These are phyloP conservation scores for Penicillium soppii DNA, from an alignment of 495 filamentous ascomycete genomes.

Conservation along the genomic window DNA sequence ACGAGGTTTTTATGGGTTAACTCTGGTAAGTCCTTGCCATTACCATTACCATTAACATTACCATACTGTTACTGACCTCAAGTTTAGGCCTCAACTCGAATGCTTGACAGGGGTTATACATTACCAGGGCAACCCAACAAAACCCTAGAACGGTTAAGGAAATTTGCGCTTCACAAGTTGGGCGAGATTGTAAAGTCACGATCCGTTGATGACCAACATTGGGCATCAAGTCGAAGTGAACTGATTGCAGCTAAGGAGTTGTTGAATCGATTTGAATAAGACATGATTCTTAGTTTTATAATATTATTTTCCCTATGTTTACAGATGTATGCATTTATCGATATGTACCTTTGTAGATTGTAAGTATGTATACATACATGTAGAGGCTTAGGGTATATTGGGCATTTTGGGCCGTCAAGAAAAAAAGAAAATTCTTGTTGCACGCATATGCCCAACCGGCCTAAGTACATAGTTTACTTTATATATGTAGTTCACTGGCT, in stretches of 20 bases:
- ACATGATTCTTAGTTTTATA: neutral
- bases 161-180: slow-evolving; percentile 70
- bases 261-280: slow-evolving; percentile 45
- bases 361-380: neutral
- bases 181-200: slow-evolving; percentile 69
- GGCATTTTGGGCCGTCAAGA: slow-evolving; percentile 21
- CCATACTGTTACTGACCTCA: neutral
- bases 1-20: slow-evolving; percentile 87
- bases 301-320: too few species aligned
- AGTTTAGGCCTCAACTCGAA: slow-evolving; percentile 20
- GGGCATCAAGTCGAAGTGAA: slow-evolving; percentile 72
- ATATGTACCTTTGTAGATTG: neutral
- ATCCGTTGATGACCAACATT: slow-evolving; percentile 54
- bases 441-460: slow-evolving; percentile 7
- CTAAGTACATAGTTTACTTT: neutral
- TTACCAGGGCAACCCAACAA: slow-evolving; percentile 29
- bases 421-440: neutral
- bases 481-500: neutral
- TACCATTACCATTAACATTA: neutral
- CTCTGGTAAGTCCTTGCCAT: slow-evolving; percentile 55
- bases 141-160: slow-evolving; percentile 66
- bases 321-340: too few species aligned
- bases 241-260: slow-evolving; percentile 74
- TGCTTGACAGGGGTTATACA: slow-evolving; percentile 20
- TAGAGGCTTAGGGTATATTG: slow-evolving; percentile 14